A percentile compares a stretch with the other conserved stretches of the same genome.
phyloP scores from a whole-genome alignment of 495 filamentous ascomycete genomes.

The Penicillium samsonianum region DNA sequence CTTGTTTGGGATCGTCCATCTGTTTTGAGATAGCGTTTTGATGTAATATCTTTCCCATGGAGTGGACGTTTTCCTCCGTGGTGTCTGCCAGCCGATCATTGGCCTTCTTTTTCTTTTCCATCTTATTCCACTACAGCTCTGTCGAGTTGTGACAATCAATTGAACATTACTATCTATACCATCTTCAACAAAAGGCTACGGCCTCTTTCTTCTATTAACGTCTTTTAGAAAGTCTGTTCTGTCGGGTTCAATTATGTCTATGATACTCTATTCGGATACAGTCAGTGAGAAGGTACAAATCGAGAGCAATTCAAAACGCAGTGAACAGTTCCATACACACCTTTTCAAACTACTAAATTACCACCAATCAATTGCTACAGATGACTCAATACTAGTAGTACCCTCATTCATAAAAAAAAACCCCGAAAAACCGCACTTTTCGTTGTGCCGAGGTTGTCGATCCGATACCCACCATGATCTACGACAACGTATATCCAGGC shows the following conservation, averaged over 20 bases:
- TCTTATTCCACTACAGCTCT: neutral
- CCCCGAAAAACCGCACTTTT: neutral
- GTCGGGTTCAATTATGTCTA: neutral
- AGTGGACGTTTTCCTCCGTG: constrained; percentile 2
- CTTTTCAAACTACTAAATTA: neutral
- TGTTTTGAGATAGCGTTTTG: constrained; percentile 8
- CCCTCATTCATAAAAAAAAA: neutral
- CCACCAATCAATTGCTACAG: neutral
- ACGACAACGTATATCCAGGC: neutral
- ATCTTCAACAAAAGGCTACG: neutral
- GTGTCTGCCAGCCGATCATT: neutral
- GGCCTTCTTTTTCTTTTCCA: neutral
- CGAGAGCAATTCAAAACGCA: neutral
- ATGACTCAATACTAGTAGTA: constrained; percentile 3
- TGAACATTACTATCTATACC: neutral
- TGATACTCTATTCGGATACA: neutral
- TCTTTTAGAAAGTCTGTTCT: neutral
- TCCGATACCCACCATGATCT: constrained; percentile 5
- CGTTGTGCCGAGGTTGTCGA: neutral
- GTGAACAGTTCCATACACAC: neutral
- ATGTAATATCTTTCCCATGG: constrained; percentile 2
- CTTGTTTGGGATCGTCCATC: neutral
- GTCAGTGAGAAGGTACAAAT: neutral
- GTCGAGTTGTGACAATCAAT: neutral
- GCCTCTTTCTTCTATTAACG: neutral